Base-by-base conservation (phyloP, 1,284 basidiomycete genomes). In the Marasmius oreades region DNA sequence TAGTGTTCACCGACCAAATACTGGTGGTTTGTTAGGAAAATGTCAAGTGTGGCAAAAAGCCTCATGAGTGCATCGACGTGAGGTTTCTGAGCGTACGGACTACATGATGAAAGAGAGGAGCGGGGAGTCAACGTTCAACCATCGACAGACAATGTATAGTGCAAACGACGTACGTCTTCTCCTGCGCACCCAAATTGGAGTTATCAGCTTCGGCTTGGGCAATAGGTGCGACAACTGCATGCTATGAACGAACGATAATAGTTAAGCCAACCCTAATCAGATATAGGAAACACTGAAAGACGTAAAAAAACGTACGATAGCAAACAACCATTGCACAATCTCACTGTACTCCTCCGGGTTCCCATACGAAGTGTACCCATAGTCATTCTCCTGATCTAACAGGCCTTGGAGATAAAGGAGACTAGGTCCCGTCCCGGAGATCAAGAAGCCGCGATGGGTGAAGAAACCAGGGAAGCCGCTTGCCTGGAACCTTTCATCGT, bases 391-490 rank as follows among this genome's bases (percentile, higher is more conserved):
- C 44, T 68, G 73, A 60, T 82, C 80, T 62, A 77, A 85, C 57
- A 78, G 73, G 61, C 81, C 77, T 2, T 72, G 71, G 51, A 88
- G 72, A 66, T 86, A 88, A 16, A 84, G 65, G 46, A 85, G 64
- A 59, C 88, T 85, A 6, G 80, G 79, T 4, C 78, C 79, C 14
- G 74, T 79, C 65, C 88, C 86, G 62, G 84, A 86, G 20, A 87
- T 75, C 18, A 66, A 64, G 59, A 82, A 81, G 48, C 68, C 66
- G 7, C 72, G 67, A 59, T 83, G 78, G 26, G 77, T 67, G 16
- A 84, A 67, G 11, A 79, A 73, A 14, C 84, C 85, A 63, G 86
- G 86, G 10, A 82, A 84, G 69, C 85, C 67, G 37, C 67, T 34
- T 44, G 63, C 61, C 36, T 67, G 52, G 42, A 63, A 64, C 57